These are phyloP conservation scores for Penicillium oxalicum DNA, from an alignment of 2,329 filamentous ascomycete species.

Conservation along the genomic window DNA sequence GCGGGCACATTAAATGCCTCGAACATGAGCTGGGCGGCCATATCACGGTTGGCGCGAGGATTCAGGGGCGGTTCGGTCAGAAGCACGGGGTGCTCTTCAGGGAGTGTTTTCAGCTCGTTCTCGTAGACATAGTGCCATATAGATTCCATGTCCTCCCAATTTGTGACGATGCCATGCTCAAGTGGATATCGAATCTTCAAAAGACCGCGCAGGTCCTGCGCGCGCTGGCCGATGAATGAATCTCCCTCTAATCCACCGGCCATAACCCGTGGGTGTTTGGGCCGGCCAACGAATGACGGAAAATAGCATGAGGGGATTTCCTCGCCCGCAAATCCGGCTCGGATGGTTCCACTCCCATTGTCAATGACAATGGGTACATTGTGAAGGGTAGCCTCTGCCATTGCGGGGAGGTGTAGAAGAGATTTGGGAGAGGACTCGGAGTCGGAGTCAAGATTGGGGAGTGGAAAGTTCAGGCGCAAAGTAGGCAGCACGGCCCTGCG, in stretches of 20 bases:
- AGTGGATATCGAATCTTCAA: slow-evolving; percentile 94
- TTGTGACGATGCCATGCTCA: slow-evolving; percentile 96
- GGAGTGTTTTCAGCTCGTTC: slow-evolving; percentile 90
- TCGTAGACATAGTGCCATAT: slow-evolving; percentile 99
- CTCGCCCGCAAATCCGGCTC: slow-evolving; percentile 93
- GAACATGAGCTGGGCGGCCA: slow-evolving; percentile 93
- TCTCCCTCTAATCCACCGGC: slow-evolving; percentile 96
- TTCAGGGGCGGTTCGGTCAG: slow-evolving; percentile 95
- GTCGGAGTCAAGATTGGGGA: not conserved
- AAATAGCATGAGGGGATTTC: slow-evolving; percentile 96
- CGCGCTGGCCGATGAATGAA: slow-evolving; percentile 90
- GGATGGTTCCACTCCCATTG: slow-evolving; percentile 96
- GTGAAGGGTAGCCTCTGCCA: slow-evolving; percentile 68
- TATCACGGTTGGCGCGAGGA: slow-evolving; percentile 90
- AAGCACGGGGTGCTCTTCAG: slow-evolving; percentile 96
- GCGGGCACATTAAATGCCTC: slow-evolving; percentile 98
- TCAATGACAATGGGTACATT: slow-evolving; percentile 98
- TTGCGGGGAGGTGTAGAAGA: slow-evolving; percentile 30
- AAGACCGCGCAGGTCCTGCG: slow-evolving; percentile 82
- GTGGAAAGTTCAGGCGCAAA: slow-evolving; percentile 13
- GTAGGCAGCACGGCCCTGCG: slow-evolving; percentile 27
- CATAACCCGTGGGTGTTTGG: slow-evolving; percentile 89
- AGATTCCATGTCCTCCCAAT: slow-evolving; percentile 99
- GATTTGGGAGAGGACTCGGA: not conserved
- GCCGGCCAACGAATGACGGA: slow-evolving; percentile 91